A percentile compares a stretch with the other conserved stretches of the same genome.
These are phyloP conservation scores for Bathelium albidoporum DNA, from an alignment of 495 filamentous ascomycete genomes.

Conservation along the genomic window DNA sequence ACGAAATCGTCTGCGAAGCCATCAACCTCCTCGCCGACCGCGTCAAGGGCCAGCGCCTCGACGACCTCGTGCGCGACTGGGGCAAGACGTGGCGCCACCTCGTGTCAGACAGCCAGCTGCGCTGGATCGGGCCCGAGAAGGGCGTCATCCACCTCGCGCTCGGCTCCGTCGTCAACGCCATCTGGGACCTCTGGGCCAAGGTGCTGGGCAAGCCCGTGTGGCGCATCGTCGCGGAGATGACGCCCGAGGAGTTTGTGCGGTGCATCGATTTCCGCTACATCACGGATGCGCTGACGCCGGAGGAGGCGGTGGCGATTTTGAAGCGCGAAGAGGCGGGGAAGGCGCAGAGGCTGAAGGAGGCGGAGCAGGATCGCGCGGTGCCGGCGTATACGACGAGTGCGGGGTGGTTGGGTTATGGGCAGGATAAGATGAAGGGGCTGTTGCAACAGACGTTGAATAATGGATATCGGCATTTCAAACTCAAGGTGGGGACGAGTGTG, in stretches of 20 bases:
- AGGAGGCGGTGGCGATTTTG: slow-evolving; percentile 68
- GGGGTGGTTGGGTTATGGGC: slow-evolving; percentile 87
- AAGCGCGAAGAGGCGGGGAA: slow-evolving; percentile 53
- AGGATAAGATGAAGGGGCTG: slow-evolving; percentile 69
- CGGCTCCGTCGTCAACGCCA: slow-evolving; percentile 79
- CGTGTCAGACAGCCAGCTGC: slow-evolving; percentile 77
- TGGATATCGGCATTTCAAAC: slow-evolving; percentile 83
- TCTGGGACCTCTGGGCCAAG: slow-evolving; percentile 96
- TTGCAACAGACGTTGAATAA: slow-evolving; percentile 59
- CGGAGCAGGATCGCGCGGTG: slow-evolving; percentile 58
- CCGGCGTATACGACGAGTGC: slow-evolving; percentile 87
- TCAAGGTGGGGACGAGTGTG: slow-evolving; percentile 71
- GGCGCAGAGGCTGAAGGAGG: slow-evolving; percentile 55
- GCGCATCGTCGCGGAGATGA: slow-evolving; percentile 83
- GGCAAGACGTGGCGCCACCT: slow-evolving; percentile 85
- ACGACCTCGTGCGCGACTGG: slow-evolving; percentile 69
- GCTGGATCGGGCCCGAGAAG: slow-evolving; percentile 94
- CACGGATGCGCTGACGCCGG: slow-evolving; percentile 81
- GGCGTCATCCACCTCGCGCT: slow-evolving; percentile 90
- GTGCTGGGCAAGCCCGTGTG: slow-evolving; percentile 76
- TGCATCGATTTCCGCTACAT: slow-evolving; percentile 94
- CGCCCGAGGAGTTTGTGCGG: slow-evolving; percentile 69
- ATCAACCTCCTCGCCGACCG: slow-evolving; percentile 68
- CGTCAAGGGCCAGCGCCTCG: slow-evolving; percentile 60
- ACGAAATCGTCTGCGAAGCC: slow-evolving; percentile 83